A percentile compares a stretch with the other conserved stretches of the same genome.
Conservation (phyloP, 257 asterid species). For the Forsythia suspensa region DNA sequence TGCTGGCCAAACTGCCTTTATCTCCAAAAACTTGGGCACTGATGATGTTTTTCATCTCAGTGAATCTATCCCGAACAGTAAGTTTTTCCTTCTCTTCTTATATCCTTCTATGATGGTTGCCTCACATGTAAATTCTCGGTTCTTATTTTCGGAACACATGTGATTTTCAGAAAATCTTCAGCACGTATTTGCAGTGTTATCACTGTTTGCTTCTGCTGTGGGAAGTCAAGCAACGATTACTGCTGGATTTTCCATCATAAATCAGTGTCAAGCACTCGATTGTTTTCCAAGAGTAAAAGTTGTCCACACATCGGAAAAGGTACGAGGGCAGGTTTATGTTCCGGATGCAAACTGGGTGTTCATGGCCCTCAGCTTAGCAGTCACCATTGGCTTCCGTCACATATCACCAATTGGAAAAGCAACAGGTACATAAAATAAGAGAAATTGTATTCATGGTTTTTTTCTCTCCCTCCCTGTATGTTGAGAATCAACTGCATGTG, state of each 20-base stretch:
- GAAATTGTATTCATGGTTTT: too few species aligned
- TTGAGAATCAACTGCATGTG: too few species aligned
- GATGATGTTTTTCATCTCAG: constrained; percentile 66
- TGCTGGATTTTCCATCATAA: constrained; percentile 90
- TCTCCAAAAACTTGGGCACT: constrained; percentile 42
- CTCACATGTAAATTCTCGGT: constrained; percentile 7
- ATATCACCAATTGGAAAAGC: constrained; percentile 73
- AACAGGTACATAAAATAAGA: constrained; percentile 44
- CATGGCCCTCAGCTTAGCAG: constrained; percentile 71
- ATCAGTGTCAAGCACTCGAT: constrained; percentile 84
- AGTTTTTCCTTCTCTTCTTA: constrained; percentile 32
- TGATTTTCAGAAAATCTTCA: constrained; percentile 58
- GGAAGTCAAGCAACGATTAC: constrained; percentile 98
- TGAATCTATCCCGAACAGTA: constrained; percentile 84
- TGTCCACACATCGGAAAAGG: constrained; percentile 76
- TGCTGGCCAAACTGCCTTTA: constrained; percentile 93
- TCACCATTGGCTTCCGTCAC: constrained; percentile 70
- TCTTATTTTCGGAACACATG: constrained; percentile 24
- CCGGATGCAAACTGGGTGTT: constrained; percentile 91
- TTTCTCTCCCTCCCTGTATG: too few species aligned
- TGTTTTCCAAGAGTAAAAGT: constrained; percentile 94
- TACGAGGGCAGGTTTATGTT: constrained; percentile 81
- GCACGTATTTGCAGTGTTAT: constrained; percentile 70
- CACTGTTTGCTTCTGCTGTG: constrained; percentile 88
- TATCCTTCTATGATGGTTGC: constrained; percentile 7